Percentiles rank a stretch among this genome's conserved stretches.
Conservation (phyloP, 2,329 filamentous ascomycete genomes). For the Diaporthe sp. region DNA sequence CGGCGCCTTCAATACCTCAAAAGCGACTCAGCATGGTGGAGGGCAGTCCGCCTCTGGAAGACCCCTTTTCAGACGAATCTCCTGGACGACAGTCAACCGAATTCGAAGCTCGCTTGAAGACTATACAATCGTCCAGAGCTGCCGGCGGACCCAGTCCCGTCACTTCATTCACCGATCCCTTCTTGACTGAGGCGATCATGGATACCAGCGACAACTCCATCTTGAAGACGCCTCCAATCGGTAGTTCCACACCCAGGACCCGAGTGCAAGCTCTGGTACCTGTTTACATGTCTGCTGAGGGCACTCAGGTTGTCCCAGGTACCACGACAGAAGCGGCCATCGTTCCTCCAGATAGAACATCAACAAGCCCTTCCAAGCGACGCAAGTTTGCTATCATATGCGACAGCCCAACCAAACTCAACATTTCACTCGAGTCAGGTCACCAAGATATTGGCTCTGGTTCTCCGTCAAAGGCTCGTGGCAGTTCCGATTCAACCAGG, state of each 20-base stretch:
- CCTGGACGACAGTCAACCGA: conserved; percentile 35
- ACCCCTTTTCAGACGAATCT: conserved; percentile 43
- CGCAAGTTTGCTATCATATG: conserved; percentile 1
- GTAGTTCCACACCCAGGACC: conserved; percentile 44
- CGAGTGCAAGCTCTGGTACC: not conserved
- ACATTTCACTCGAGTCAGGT: not conserved
- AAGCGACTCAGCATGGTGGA: conserved; percentile 49
- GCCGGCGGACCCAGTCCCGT: not conserved
- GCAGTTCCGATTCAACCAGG: conserved; percentile 27
- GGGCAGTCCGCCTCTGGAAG: conserved; percentile 39
- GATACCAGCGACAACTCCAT: conserved; percentile 43
- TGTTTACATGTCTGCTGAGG: not conserved
- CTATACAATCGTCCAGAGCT: not conserved
- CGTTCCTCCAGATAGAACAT: not conserved
- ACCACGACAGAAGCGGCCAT: not conserved
- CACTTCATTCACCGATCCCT: conserved; percentile 44
- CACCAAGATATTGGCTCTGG: not conserved
- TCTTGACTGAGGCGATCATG: conserved; percentile 52
- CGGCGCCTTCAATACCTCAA: conserved; percentile 37
- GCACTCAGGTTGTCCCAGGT: not conserved
- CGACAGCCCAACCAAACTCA: not conserved
- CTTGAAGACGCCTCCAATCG: conserved; percentile 43
- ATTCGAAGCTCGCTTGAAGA: conserved; percentile 44
- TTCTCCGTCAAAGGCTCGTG: not conserved
- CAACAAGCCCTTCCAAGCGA: not conserved